Base-by-base conservation (phyloP, 2,329 filamentous ascomycete species). In the Aureobasidium namibiae region DNA sequence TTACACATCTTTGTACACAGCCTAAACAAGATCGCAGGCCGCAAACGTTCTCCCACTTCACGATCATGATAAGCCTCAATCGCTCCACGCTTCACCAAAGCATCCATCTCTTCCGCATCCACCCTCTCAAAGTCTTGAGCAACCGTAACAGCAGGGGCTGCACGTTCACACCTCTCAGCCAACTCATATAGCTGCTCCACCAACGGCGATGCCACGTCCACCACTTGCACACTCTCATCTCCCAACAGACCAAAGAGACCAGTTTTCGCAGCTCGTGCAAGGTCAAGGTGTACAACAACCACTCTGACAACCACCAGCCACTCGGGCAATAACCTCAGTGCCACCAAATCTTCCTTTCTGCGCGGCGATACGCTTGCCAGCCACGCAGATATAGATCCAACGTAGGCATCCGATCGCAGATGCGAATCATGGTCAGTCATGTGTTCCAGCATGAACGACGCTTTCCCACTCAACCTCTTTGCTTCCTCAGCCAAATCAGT, bases 201-300 rank as follows among this genome's bases (percentile, higher is more conserved):
- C 21, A 57, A 48, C 1, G 54, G 54, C 21, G 23, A 29, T 39
- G 23, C 14, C n/a, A 42, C 59, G 34, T 63, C 60, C 13, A 63
- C 45, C 16, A 63, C 39, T 38, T 63, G 60, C n/a, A 63, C 24
- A 26, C n/a, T n/a, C 29, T 41, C 61, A n/a, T 63, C 60, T 18
- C 60, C 60, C 2, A 59, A 38, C 3, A 60, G 34, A 24, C 61
- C 61, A 21, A 63, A 62, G 4, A 62, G 60, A 10, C 60, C 61
- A 31, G 21, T 52, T 5, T 24, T 26, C 1, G 41, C 50, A 18
- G 50, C 61, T n/a, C n/a, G 38, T 39, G 14, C 33, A 33, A 48
- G 11, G 36, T 45, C 39, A n/a, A 56, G 48, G 56, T 63, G 59
- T 36, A 63, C 45, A n/a, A 63, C 50, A 29, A 61, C 38, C n/a